Evolutionary conservation across 2,329 filamentous ascomycete genomes (phyloP).

Genomic region (Waltergamsia citrina): DNA sequence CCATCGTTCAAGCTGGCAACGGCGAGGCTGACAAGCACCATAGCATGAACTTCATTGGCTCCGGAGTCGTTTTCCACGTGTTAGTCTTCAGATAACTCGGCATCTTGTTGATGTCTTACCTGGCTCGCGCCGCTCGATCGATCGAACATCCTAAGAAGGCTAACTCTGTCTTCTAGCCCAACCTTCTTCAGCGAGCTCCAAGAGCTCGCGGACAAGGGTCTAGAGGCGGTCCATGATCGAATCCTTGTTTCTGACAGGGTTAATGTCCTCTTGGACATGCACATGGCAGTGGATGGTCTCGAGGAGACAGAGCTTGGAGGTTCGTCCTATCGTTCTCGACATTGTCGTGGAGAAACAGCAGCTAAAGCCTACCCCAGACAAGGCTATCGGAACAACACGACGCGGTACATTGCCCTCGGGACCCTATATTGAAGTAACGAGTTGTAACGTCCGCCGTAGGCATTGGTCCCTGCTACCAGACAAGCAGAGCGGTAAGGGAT

Average conservation of each 20-base stretch:
- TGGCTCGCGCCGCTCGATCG: background rate
- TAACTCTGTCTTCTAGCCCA: constrained; percentile 6
- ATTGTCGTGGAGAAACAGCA: no score
- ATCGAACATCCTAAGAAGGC: background rate
- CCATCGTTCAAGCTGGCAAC: constrained; percentile 1
- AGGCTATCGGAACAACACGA: no score
- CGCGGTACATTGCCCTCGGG: no score
- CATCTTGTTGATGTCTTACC: background rate
- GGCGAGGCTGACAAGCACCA: background rate
- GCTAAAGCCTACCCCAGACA: background rate
- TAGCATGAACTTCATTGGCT: constrained; percentile 63
- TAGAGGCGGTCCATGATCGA: constrained; percentile 27
- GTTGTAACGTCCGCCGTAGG: constrained; percentile 4
- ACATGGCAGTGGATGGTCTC: constrained; percentile 59
- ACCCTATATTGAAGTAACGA: constrained; percentile 6
- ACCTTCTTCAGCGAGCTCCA: constrained; percentile 31
- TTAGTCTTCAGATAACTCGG: constrained; percentile 10
- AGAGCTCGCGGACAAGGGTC: constrained; percentile 26
- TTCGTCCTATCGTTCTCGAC: no score
- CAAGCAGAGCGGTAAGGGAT: constrained; percentile 2
- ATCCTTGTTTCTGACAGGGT: constrained; percentile 55
- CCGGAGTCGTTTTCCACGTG: constrained; percentile 58
- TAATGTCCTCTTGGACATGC: constrained; percentile 57
- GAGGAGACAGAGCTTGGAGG: constrained; percentile 46
- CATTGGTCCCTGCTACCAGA: constrained; percentile 4